These are phyloP conservation scores for Avena eriantha DNA, from an alignment of 176 grass and related monocot genomes.

Conservation along the genomic window DNA sequence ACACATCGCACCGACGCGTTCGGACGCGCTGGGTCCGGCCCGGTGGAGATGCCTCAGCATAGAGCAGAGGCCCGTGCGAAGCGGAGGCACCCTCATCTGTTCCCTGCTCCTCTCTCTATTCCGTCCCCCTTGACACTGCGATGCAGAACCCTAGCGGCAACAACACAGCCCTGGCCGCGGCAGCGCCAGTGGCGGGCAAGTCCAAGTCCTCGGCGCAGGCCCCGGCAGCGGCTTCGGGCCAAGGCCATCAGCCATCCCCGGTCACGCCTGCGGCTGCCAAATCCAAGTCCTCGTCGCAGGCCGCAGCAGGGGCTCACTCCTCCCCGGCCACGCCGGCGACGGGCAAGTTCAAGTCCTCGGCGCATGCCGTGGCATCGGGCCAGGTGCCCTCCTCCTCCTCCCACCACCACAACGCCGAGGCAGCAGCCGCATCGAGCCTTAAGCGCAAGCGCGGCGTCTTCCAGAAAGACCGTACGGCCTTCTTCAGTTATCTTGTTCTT, in stretches of 20 bases:
- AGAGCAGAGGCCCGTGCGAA: background rate
- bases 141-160: constrained; percentile 35
- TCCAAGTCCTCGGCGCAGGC: constrained; percentile 15
- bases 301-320: constrained; percentile 12
- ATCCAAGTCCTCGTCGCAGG: constrained; percentile 16
- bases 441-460: constrained; percentile 96
- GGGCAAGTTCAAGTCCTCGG: constrained; percentile 43
- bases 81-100: background rate
- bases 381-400: constrained; percentile 39
- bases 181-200: background rate
- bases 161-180: background rate
- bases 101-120: background rate
- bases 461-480: constrained; percentile 81
- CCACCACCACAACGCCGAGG: constrained; percentile 44
- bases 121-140: background rate
- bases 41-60: too few relatives aligned
- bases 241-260: constrained; percentile 7
- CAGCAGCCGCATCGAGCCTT: constrained; percentile 52
- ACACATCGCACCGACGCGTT: too few relatives aligned
- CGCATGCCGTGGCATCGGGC: constrained; percentile 26
- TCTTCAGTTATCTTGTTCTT: background rate
- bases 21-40: too few relatives aligned
- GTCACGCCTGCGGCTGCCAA: constrained; percentile 24
- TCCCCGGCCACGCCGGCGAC: constrained; percentile 14
- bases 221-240: background rate